A percentile compares a stretch with the other conserved stretches of the same genome.
Evolutionary conservation across 148 eudicot genomes (phyloP).

Genomic region (Cornus controversa): DNA sequence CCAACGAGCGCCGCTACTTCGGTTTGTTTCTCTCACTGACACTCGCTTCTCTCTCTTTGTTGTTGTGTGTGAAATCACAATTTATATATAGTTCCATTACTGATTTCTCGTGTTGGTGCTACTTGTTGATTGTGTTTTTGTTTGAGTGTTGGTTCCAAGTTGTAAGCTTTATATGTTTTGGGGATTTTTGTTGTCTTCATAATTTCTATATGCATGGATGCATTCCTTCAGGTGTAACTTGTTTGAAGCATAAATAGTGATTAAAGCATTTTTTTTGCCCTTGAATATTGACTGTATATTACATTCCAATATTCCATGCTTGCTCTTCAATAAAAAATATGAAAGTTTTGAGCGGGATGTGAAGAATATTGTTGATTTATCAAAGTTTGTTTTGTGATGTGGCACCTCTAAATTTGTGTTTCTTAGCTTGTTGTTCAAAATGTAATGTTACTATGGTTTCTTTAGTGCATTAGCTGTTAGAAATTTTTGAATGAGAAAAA

Average conservation of each 20-base stretch:
- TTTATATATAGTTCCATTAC: background rate
- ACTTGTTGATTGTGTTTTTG: background rate
- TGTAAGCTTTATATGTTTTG: background rate
- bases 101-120: background rate
- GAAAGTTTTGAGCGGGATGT: background rate
- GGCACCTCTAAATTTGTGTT: background rate
- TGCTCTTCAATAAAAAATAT: background rate
- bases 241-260: no score
- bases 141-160: background rate
- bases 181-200: background rate
- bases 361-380: background rate
- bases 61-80: no score
- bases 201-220: background rate
- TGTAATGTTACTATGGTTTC: no score
- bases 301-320: background rate
- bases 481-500: no score
- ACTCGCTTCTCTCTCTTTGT: background rate
- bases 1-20: slow-evolving; percentile 92
- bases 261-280: no score
- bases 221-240: background rate
- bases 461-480: no score
- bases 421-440: background rate
- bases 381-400: no score
- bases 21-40: slow-evolving; percentile 30
- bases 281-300: background rate